Evolutionary conservation across 2,329 filamentous ascomycete species (phyloP).

Genomic region (Sclerotinia subarctica): DNA sequence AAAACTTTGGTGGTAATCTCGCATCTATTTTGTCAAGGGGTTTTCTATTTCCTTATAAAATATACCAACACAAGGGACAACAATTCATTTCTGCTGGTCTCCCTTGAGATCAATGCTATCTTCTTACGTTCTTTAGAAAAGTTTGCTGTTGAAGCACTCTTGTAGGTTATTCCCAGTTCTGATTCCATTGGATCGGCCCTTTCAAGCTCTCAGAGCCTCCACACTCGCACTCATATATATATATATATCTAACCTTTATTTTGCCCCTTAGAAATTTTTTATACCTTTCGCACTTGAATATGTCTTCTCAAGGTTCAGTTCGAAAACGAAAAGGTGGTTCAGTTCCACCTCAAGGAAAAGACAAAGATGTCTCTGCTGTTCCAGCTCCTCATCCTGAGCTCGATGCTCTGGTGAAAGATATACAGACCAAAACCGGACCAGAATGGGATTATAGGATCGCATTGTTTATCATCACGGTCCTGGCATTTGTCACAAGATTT

Average conservation of each 20-base stretch:
- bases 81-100: slow-evolving; percentile 3
- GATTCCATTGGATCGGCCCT: not conserved
- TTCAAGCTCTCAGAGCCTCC: not conserved
- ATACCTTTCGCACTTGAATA: slow-evolving; percentile 26
- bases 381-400: slow-evolving; percentile 43
- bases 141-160: slow-evolving; percentile 20
- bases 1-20: not conserved
- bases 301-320: slow-evolving; percentile 37
- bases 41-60: slow-evolving; percentile 1
- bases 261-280: slow-evolving; percentile 20
- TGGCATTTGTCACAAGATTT: slow-evolving; percentile 91
- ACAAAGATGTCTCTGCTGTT: slow-evolving; percentile 43
- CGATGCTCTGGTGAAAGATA: slow-evolving; percentile 48
- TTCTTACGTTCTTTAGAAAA: slow-evolving; percentile 16
- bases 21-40: slow-evolving; percentile 9
- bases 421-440: slow-evolving; percentile 45
- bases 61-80: not conserved
- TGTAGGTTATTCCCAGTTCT: slow-evolving; percentile 11
- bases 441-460: slow-evolving; percentile 84
- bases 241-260: slow-evolving; percentile 26
- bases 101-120: slow-evolving; percentile 16
- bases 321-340: slow-evolving; percentile 45
- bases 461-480: slow-evolving; percentile 69
- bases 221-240: slow-evolving; percentile 22
- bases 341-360: slow-evolving; percentile 49